phyloP scores from a whole-genome alignment of 2,329 filamentous ascomycete species.

The Botryotinia calthae region DNA sequence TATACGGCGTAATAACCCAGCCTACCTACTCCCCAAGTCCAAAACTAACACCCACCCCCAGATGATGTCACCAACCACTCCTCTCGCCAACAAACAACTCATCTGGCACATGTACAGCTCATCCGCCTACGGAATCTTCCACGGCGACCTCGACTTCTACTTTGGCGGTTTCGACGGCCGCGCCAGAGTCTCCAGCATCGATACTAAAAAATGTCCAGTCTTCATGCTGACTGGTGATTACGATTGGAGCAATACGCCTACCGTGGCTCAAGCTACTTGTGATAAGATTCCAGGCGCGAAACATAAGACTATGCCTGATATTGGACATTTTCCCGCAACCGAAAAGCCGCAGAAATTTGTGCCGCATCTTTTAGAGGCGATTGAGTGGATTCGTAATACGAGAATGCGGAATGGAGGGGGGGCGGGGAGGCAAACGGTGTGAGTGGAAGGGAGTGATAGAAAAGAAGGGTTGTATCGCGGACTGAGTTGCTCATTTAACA shows the following conservation, averaged over 20 bases:
- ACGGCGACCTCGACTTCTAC: constrained; percentile 51
- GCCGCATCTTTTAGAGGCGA: not conserved
- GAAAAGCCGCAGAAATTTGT: constrained; percentile 4
- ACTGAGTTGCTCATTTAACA: not conserved
- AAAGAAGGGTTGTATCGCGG: not conserved
- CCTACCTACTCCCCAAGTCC: not conserved
- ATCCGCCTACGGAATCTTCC: constrained; percentile 52
- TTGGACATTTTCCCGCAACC: constrained; percentile 13
- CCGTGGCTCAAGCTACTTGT: constrained; percentile 21
- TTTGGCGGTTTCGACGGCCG: constrained; percentile 51
- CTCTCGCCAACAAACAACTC: constrained; percentile 41
- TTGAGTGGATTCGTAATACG: not conserved
- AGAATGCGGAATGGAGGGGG: not conserved
- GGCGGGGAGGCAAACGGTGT: not conserved
- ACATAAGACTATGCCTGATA: not conserved
- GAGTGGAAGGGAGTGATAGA: not conserved
- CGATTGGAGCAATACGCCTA: constrained; percentile 27
- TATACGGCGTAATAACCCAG: not conserved
- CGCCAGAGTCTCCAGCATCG: constrained; percentile 44
- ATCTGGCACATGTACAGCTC: constrained; percentile 50
- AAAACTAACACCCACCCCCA: not conserved
- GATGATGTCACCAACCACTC: constrained; percentile 10
- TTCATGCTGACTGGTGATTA: constrained; percentile 48
- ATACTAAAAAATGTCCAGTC: constrained; percentile 49
- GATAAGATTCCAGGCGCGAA: not conserved